A percentile compares a stretch with the other conserved stretches of the same genome.
Evolutionary conservation across 441 rosid genomes (phyloP).

Genomic region (Populus hybrid): DNA sequence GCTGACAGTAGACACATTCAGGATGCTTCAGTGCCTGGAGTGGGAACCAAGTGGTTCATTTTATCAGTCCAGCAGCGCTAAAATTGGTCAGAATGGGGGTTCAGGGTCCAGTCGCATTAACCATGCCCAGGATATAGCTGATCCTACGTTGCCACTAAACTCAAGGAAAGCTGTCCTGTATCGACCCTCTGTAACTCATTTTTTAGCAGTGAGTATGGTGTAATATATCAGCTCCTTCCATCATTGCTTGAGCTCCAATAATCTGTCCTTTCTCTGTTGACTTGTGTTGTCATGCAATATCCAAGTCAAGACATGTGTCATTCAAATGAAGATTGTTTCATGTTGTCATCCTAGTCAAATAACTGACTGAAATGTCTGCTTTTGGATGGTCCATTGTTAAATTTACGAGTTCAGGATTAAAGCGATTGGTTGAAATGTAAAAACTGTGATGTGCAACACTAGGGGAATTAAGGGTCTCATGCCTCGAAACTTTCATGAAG

Average conservation of each 20-base stretch:
- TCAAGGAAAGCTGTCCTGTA: constrained; percentile 81
- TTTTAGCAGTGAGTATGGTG: constrained; percentile 77
- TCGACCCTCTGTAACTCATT: constrained; percentile 84
- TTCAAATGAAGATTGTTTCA: not conserved
- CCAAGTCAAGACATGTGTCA: not conserved
- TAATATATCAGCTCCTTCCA: constrained; percentile 1
- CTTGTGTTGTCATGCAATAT: not conserved
- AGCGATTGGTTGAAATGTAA: constrained; percentile 4
- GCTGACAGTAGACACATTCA: constrained; percentile 86
- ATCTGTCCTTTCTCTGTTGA: not conserved
- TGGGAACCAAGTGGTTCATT: constrained; percentile 98
- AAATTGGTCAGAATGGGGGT: constrained; percentile 57
- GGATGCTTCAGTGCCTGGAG: constrained; percentile 96
- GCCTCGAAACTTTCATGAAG: not conserved
- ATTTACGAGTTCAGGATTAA: not conserved
- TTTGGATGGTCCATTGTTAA: not conserved
- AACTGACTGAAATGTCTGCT: not conserved
- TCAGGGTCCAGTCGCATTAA: constrained; percentile 54
- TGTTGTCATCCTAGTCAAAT: not conserved
- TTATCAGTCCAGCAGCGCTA: constrained; percentile 52
- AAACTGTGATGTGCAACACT: not conserved
- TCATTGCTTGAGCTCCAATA: constrained; percentile 1
- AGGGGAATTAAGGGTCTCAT: not conserved
- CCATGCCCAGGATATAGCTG: constrained; percentile 65
- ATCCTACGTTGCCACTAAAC: constrained; percentile 89